Conservation (phyloP, 2,329 filamentous ascomycete species). For the Aureobasidium zeae region DNA sequence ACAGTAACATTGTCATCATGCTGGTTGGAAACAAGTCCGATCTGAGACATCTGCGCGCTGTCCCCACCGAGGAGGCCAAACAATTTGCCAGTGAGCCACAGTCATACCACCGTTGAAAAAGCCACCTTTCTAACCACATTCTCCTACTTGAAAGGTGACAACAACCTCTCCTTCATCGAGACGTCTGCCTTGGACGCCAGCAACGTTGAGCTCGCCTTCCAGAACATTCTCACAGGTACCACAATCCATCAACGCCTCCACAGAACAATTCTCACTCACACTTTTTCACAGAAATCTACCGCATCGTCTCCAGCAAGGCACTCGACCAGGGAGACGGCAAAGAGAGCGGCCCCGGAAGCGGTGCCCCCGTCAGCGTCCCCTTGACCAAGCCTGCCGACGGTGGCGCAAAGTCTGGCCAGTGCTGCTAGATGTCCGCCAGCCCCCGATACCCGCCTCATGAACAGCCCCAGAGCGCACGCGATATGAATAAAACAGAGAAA, state of each 20-base stretch:
- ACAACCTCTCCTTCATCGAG: constrained; percentile 98
- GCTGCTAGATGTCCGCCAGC: constrained; percentile 51
- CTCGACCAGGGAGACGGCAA: constrained; percentile 74
- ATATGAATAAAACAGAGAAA: constrained; percentile 12
- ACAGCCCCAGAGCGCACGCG: constrained; percentile 22
- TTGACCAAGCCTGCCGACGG: constrained; percentile 79
- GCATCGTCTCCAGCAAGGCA: constrained; percentile 92
- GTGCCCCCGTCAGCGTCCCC: constrained; percentile 68
- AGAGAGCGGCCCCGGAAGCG: constrained; percentile 62
- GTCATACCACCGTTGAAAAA: no score
- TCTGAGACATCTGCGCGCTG: constrained; percentile 94
- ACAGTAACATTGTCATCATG: constrained; percentile 99
- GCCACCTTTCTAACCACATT: neutral
- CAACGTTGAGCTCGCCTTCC: constrained; percentile 98
- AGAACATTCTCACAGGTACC: constrained; percentile 95
- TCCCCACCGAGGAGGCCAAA: constrained; percentile 96
- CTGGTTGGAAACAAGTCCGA: constrained; percentile 99
- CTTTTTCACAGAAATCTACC: constrained; percentile 75
- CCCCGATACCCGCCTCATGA: neutral
- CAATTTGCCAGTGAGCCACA: constrained; percentile 74
- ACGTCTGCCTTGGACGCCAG: constrained; percentile 96
- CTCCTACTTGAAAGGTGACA: constrained; percentile 58
- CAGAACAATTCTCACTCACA: neutral
- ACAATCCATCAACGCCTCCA: neutral
- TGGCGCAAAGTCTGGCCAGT: constrained; percentile 69